These are phyloP conservation scores for Lenzites betulinus DNA, from an alignment of 768 basidiomycete genomes.

Conservation along the genomic window DNA sequence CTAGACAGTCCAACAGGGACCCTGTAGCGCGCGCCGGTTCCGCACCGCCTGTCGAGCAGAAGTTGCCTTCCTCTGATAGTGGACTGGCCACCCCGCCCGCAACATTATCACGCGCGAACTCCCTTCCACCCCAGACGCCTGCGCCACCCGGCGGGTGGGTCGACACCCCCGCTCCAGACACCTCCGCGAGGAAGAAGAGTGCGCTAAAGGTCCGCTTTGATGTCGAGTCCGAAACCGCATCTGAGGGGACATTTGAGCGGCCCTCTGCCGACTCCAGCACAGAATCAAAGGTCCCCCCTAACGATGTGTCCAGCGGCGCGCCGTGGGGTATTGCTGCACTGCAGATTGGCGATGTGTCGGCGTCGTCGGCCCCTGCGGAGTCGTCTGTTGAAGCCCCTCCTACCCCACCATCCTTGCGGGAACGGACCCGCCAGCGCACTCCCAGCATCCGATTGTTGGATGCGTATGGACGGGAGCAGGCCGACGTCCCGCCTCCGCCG, in stretches of 20 bases:
- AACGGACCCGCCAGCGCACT: conserved; percentile 46
- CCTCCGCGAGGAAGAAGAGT: conserved; percentile 46
- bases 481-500: conserved; percentile 1
- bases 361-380: neutral
- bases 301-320: neutral
- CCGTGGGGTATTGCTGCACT: neutral
- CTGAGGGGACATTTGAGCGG: conserved; percentile 24
- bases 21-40: conserved; percentile 17
- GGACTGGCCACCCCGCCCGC: conserved; percentile 20
- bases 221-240: conserved; percentile 38
- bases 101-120: conserved; percentile 51
- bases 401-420: conserved; percentile 29
- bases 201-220: conserved; percentile 77
- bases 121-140: conserved; percentile 57
- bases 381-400: conserved; percentile 22
- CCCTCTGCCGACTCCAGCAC: conserved; percentile 8
- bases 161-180: conserved; percentile 31
- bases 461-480: conserved; percentile 59
- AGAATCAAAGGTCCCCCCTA: conserved; percentile 2
- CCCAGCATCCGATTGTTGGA: conserved; percentile 65
- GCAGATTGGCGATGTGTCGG: conserved; percentile 11
- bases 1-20: conserved; percentile 20
- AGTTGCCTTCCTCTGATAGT: neutral
- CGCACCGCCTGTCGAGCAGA: conserved; percentile 19
- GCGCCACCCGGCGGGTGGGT: conserved; percentile 71